Base-by-base conservation (phyloP, 345 rosid genomes). In the Bretschneidera sinensis region DNA sequence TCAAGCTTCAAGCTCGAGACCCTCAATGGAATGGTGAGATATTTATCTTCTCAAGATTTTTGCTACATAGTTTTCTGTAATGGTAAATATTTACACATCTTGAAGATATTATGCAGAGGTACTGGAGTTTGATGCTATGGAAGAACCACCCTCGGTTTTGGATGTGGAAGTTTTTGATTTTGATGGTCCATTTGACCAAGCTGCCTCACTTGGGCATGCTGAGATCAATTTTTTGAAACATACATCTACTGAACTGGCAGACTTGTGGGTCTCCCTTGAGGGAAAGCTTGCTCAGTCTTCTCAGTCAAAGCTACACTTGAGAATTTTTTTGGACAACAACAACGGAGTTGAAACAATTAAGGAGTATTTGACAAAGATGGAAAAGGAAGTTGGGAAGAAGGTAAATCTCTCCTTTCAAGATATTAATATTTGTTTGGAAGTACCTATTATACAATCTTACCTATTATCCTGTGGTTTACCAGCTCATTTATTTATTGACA, bases 341-440 rank as follows among this genome's bases (percentile, higher is more conserved):
- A 84, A 84, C 13, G 96, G 97, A 54, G 87, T 75, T 60, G 87
- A 84, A 69, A 86, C 88, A 28, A 76, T 89, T 48, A 89, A 74
- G 65, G 96, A 84, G 33, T 89, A 84, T 75, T 73, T 87, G 58
- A 79, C 86, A 45, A 89, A 81, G 71, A 86, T 85, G 78, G 98
- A 84, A 68, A 92, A 84, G 76, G 98, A 89, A 81, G 90, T 92
- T 9, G 98, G 98, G 49, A 87, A 80, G 84, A 87, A 87, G 98
- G 97, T 87, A 76, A 65, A 60, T 23, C 59, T 56, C 9, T 39
- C 4, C 1, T 14, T 39, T 14, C 45, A 28, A 2, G 33, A 28
- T 28, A 28, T 28, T 39, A 14, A 39, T 11, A 5, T 39, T 11
- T 39, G 45, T 39, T 39, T 39, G 45, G 15, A 39, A 14, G 45